Percentiles rank a stretch among this genome's conserved stretches.
phyloP scores from a whole-genome alignment of 805 yeast species.

The Ogataea saltuana region DNA sequence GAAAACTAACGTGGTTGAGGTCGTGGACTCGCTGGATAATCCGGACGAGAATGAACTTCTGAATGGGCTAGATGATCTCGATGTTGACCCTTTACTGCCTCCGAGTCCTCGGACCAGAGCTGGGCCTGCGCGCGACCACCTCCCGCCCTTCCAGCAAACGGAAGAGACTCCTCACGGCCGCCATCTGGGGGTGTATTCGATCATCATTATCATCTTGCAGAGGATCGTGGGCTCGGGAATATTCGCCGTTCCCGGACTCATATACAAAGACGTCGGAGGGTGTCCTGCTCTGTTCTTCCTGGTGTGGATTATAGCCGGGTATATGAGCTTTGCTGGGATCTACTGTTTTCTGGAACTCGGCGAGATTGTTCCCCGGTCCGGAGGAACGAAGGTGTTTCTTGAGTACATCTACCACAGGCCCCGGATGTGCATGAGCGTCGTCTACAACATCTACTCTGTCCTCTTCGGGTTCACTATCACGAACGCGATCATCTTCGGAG shows the following conservation, averaged over 20 bases:
- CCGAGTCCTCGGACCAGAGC: too few species aligned
- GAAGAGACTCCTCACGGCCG: constrained; percentile 73
- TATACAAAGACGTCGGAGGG: constrained; percentile 68
- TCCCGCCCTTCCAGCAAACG: constrained; percentile 29
- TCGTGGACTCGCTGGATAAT: not conserved
- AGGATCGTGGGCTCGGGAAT: constrained; percentile 79
- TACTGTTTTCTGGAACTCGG: constrained; percentile 71
- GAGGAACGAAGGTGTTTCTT: constrained; percentile 73
- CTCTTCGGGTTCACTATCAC: constrained; percentile 53
- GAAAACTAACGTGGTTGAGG: constrained; percentile 2
- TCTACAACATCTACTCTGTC: constrained; percentile 47
- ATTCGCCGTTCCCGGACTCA: constrained; percentile 68
- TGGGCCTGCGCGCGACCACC: constrained; percentile 17
- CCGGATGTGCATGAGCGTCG: constrained; percentile 49
- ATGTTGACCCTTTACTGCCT: too few species aligned
- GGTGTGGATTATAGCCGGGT: constrained; percentile 64
- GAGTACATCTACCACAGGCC: constrained; percentile 69
- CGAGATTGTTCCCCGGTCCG: constrained; percentile 67
- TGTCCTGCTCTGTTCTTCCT: constrained; percentile 58
- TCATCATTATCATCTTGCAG: constrained; percentile 62
- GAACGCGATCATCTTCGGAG: constrained; percentile 56
- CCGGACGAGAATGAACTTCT: not conserved
- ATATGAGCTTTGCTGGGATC: constrained; percentile 65
- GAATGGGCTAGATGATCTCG: too few species aligned
- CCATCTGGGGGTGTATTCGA: constrained; percentile 68